Percentiles rank a stretch among this genome's conserved stretches.
These are phyloP conservation scores for Panicum hallii DNA, from an alignment of 202 grass and related monocot species.

Conservation along the genomic window DNA sequence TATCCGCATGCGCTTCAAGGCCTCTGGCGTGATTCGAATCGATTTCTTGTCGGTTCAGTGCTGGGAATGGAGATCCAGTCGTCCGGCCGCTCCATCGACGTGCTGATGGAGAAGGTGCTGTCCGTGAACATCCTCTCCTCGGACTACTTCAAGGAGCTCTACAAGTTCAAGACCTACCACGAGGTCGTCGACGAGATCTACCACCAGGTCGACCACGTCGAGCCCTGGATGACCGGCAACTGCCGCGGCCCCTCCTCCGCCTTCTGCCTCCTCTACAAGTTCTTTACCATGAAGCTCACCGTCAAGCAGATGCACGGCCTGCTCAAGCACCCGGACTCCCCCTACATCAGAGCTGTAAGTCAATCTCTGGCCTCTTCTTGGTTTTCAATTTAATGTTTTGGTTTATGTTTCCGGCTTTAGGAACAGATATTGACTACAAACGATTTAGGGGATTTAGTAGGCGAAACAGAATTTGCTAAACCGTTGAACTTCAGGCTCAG, in stretches of 20 bases:
- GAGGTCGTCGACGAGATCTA: conserved; percentile 99
- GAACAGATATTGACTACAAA: neutral
- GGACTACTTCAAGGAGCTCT: conserved; percentile 98
- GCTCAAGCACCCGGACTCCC: conserved; percentile 89
- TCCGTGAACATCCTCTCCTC: conserved; percentile 96
- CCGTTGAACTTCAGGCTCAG: neutral
- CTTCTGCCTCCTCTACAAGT: conserved; percentile 96
- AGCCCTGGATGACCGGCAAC: conserved; percentile 99
- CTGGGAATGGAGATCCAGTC: conserved; percentile 83
- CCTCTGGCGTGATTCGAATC: neutral
- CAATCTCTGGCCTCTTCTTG: neutral
- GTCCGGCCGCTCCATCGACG: conserved; percentile 75
- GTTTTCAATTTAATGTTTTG: neutral
- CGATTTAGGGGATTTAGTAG: neutral
- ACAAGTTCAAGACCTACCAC: conserved; percentile 87
- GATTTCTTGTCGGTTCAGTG: neutral
- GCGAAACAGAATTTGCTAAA: neutral
- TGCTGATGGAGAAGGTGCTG: conserved; percentile 87
- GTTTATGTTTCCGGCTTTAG: neutral
- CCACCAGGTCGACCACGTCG: conserved; percentile 95
- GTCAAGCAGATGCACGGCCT: conserved; percentile 97
- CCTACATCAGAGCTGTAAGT: conserved; percentile 95
- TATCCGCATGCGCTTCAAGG: neutral
- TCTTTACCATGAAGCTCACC: conserved; percentile 95
- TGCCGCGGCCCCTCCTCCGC: conserved; percentile 87